Evolutionary conservation across 352 stramenopile species (phyloP).

Genomic region (Globisporangium nagaii): DNA sequence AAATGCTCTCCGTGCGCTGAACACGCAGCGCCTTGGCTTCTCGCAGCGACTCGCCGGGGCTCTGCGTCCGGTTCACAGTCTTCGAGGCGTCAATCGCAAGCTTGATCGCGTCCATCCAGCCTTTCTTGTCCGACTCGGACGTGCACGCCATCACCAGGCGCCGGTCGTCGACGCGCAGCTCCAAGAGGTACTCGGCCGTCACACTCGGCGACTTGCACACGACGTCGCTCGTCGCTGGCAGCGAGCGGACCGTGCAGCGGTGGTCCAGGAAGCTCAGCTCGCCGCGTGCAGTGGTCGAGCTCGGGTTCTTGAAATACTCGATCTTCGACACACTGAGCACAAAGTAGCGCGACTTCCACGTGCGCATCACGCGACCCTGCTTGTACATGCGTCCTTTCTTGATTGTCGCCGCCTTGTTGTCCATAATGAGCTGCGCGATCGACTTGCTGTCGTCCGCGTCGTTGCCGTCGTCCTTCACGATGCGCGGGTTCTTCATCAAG

Average conservation of each 20-base stretch:
- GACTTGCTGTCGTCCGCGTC: conserved; percentile 73
- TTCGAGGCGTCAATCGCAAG: conserved; percentile 80
- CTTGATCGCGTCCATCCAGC: conserved; percentile 85
- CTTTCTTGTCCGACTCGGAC: conserved; percentile 79
- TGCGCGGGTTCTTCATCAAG: conserved; percentile 62
- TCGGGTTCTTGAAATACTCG: conserved; percentile 82
- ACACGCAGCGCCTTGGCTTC: conserved; percentile 51
- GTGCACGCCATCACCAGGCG: conserved; percentile 83
- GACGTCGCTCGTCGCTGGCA: conserved; percentile 52
- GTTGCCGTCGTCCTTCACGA: conserved; percentile 69
- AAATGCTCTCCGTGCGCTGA: conserved; percentile 63
- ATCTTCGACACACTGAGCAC: conserved; percentile 84
- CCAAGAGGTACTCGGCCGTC: conserved; percentile 59
- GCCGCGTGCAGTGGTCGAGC: conserved; percentile 62
- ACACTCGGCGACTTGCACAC: conserved; percentile 76
- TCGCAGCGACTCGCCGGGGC: conserved; percentile 38
- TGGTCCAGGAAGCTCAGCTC: conserved; percentile 80
- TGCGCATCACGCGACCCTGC: conserved; percentile 75
- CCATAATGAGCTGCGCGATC: conserved; percentile 77
- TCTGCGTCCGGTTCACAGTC: conserved; percentile 69
- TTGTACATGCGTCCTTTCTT: conserved; percentile 89
- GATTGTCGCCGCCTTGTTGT: conserved; percentile 82
- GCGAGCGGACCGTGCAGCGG: conserved; percentile 69
- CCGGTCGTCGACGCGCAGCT: conserved; percentile 70
- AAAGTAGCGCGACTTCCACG: conserved; percentile 87